A percentile compares a stretch with the other conserved stretches of the same genome.
These are phyloP conservation scores for Cordyceps cicadae DNA, from an alignment of 2,329 filamentous ascomycete genomes.

Conservation along the genomic window DNA sequence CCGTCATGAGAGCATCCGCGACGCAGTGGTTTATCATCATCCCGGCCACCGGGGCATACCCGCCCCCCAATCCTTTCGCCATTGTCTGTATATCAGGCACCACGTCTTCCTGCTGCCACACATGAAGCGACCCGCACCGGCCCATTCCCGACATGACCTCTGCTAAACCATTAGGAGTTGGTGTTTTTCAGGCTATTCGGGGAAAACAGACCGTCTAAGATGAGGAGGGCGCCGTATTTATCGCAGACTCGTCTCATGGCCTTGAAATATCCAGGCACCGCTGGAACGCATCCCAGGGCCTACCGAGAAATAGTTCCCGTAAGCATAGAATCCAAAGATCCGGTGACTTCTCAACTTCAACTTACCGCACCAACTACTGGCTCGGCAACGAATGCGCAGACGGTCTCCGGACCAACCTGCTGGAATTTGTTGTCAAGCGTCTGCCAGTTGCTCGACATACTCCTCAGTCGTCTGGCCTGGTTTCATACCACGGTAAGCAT, in stretches of 20 bases:
- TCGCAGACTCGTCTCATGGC: constrained; percentile 62
- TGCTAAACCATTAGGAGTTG: neutral
- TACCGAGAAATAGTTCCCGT: neutral
- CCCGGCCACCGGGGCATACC: constrained; percentile 53
- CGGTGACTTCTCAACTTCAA: neutral
- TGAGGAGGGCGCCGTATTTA: constrained; percentile 63
- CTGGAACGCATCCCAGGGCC: constrained; percentile 56
- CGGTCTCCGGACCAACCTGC: constrained; percentile 52
- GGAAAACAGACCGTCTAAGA: constrained; percentile 42
- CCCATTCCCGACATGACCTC: constrained; percentile 68
- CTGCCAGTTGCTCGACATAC: constrained; percentile 52
- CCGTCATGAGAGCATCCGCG: constrained; percentile 32
- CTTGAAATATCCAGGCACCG: constrained; percentile 59
- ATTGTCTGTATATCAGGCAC: constrained; percentile 58
- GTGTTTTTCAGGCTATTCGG: neutral
- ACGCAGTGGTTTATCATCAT: constrained; percentile 48
- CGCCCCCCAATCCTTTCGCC: constrained; percentile 58
- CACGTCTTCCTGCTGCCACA: constrained; percentile 51
- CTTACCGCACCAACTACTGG: constrained; percentile 55
- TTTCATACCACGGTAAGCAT: constrained; percentile 49
- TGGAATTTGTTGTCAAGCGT: constrained; percentile 57
- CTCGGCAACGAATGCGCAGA: constrained; percentile 65
- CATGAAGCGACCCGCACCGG: constrained; percentile 49
- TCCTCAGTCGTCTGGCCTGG: constrained; percentile 43
- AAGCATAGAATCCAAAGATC: neutral